Percentiles rank a stretch among this genome's conserved stretches.
Evolutionary conservation across 2,329 filamentous ascomycete species (phyloP).

Genomic region (Diaporthe australafricana): DNA sequence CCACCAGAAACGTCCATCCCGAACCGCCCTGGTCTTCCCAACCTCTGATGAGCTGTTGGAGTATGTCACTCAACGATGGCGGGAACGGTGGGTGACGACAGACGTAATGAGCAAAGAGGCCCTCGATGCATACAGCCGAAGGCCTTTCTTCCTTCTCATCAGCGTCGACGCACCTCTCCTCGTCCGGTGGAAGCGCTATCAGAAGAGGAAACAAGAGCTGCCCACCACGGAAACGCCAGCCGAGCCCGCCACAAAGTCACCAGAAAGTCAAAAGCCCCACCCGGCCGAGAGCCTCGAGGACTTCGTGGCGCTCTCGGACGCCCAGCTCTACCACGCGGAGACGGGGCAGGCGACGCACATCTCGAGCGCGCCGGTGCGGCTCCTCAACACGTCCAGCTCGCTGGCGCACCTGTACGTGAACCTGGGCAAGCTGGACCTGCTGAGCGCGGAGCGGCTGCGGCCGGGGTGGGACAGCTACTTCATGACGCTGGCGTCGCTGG

Average conservation of each 20-base stretch:
- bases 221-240: not conserved
- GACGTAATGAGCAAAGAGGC: slow-evolving; percentile 80
- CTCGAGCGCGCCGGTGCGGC: slow-evolving; percentile 82
- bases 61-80: slow-evolving; percentile 88
- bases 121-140: slow-evolving; percentile 79
- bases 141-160: slow-evolving; percentile 93
- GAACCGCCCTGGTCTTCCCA: slow-evolving; percentile 60
- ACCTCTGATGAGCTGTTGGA: slow-evolving; percentile 78
- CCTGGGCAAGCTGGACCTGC: slow-evolving; percentile 79
- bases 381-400: slow-evolving; percentile 85
- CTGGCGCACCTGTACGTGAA: slow-evolving; percentile 78
- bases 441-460: slow-evolving; percentile 81
- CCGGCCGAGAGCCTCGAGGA: slow-evolving; percentile 59
- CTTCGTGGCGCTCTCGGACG: slow-evolving; percentile 73
- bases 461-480: slow-evolving; percentile 98
- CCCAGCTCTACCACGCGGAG: slow-evolving; percentile 76
- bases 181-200: slow-evolving; percentile 85
- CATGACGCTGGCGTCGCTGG: slow-evolving; percentile 94
- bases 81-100: slow-evolving; percentile 85
- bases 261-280: slow-evolving; percentile 33
- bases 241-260: slow-evolving; percentile 3
- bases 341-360: slow-evolving; percentile 81
- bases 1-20: slow-evolving; percentile 31
- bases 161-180: slow-evolving; percentile 91
- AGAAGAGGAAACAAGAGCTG: slow-evolving; percentile 43